Evolutionary conservation across 805 yeast species (phyloP).

Genomic region (Monosporozyma unispora): DNA sequence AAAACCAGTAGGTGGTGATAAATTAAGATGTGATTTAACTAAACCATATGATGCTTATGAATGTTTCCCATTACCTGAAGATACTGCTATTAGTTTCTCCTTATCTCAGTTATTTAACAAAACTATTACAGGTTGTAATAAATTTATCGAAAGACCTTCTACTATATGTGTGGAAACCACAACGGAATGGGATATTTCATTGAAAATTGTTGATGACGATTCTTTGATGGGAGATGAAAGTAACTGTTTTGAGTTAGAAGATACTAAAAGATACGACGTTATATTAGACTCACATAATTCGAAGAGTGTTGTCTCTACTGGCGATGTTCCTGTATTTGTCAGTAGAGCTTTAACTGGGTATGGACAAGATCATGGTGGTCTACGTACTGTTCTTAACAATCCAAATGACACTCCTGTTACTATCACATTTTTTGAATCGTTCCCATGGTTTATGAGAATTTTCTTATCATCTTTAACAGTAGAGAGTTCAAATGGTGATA

Average conservation of each 20-base stretch:
- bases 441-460: conserved; percentile 89
- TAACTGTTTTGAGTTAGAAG: conserved; percentile 32
- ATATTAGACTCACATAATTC: conserved; percentile 37
- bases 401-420: conserved; percentile 42
- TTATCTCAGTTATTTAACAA: conserved; percentile 65
- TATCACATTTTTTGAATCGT: conserved; percentile 63
- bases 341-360: conserved; percentile 86
- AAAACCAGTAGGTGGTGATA: conserved; percentile 60
- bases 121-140: conserved; percentile 52
- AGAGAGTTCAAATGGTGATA: conserved; percentile 14
- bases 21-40: conserved; percentile 62
- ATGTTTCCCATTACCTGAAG: conserved; percentile 70
- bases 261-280: conserved; percentile 23
- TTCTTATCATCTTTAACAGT: conserved; percentile 62
- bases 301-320: conserved; percentile 31
- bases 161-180: conserved; percentile 34
- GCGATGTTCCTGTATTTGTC: conserved; percentile 55
- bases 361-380: conserved; percentile 85
- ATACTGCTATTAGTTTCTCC: conserved; percentile 38
- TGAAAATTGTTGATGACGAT: conserved; percentile 23
- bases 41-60: conserved; percentile 53
- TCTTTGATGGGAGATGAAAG: conserved; percentile 26
- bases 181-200: conserved; percentile 39
- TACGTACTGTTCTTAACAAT: conserved; percentile 70
- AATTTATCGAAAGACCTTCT: conserved; percentile 39